Conservation (phyloP, 768 basidiomycete genomes). For the Tricholoma sp. region DNA sequence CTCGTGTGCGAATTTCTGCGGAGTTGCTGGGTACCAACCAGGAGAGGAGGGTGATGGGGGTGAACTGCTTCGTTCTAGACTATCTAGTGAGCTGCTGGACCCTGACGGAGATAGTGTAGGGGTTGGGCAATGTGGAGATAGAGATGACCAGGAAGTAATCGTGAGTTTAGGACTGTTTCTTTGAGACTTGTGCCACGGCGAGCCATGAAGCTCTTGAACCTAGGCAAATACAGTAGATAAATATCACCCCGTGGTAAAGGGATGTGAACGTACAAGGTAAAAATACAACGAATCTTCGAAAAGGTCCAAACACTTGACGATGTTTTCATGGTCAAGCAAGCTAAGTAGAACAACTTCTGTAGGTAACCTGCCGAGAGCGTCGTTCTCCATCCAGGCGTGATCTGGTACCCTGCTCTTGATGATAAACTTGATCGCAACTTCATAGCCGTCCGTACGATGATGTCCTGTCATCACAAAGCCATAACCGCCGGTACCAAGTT, state of each 20-base stretch:
- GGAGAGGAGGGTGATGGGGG: slow-evolving; percentile 10
- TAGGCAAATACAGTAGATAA: slow-evolving; percentile 21
- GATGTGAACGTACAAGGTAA: slow-evolving; percentile 63
- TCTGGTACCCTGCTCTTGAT: slow-evolving; percentile 69
- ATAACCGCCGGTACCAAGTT: slow-evolving; percentile 89
- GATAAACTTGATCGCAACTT: slow-evolving; percentile 96
- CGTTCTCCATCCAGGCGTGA: slow-evolving; percentile 60
- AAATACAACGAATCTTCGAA: slow-evolving; percentile 84
- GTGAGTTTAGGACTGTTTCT: slow-evolving; percentile 17
- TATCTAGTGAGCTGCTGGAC: slow-evolving; percentile 40
- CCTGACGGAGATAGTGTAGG: slow-evolving; percentile 56
- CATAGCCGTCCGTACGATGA: slow-evolving; percentile 50
- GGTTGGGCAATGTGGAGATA: slow-evolving; percentile 30
- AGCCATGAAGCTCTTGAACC: slow-evolving; percentile 92
- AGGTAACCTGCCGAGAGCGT: slow-evolving; percentile 60
- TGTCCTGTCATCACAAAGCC: slow-evolving; percentile 91
- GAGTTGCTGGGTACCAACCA: not conserved
- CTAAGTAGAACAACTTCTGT: slow-evolving; percentile 78
- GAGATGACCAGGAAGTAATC: slow-evolving; percentile 17
- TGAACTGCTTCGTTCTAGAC: slow-evolving; percentile 42
- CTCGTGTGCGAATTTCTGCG: not conserved
- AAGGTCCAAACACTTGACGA: slow-evolving; percentile 78
- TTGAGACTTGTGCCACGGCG: slow-evolving; percentile 68
- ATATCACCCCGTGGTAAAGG: not conserved
- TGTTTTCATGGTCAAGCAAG: slow-evolving; percentile 70